These are phyloP conservation scores for Trichocladium uniseriatum DNA, from an alignment of 495 filamentous ascomycete species.

Conservation along the genomic window DNA sequence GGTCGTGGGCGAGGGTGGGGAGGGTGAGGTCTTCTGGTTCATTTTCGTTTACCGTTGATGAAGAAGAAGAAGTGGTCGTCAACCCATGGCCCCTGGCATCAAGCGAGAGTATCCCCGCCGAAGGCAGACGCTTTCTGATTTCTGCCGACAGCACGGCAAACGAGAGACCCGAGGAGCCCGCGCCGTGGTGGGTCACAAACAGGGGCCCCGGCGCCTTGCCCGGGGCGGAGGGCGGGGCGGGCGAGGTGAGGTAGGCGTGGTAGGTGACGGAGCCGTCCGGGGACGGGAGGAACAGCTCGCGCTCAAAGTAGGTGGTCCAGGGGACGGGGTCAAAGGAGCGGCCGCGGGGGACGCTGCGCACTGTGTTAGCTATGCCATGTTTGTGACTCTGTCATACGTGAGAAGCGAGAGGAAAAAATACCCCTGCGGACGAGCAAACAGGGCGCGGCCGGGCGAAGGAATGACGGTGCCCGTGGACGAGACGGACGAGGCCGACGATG, in stretches of 20 bases:
- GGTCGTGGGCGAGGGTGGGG: conserved; percentile 60
- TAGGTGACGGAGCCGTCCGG: conserved; percentile 40
- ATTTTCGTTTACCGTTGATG: neutral
- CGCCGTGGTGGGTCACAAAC: conserved; percentile 43
- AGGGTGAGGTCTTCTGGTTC: conserved; percentile 52
- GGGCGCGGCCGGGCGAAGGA: conserved; percentile 62
- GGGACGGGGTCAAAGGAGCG: conserved; percentile 48
- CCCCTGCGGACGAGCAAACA: conserved; percentile 63
- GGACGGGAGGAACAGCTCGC: conserved; percentile 63
- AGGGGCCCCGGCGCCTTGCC: conserved; percentile 50
- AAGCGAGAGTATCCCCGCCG: conserved; percentile 71
- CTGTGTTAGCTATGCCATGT: no score
- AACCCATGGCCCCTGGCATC: conserved; percentile 85
- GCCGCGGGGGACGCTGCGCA: conserved; percentile 26
- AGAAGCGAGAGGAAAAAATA: conserved; percentile 22
- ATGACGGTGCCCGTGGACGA: conserved; percentile 86
- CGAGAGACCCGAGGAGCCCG: conserved; percentile 47
- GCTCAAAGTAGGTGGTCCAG: conserved; percentile 85
- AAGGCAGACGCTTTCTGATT: conserved; percentile 66
- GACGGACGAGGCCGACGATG: conserved; percentile 62
- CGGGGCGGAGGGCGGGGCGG: conserved; percentile 23
- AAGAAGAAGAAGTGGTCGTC: conserved; percentile 30
- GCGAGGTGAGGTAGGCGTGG: conserved; percentile 79
- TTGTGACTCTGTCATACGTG: no score
- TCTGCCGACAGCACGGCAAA: conserved; percentile 58